These are phyloP conservation scores for Triticum dicoccoides DNA, from an alignment of 176 grass and related monocot genomes.

Conservation along the genomic window DNA sequence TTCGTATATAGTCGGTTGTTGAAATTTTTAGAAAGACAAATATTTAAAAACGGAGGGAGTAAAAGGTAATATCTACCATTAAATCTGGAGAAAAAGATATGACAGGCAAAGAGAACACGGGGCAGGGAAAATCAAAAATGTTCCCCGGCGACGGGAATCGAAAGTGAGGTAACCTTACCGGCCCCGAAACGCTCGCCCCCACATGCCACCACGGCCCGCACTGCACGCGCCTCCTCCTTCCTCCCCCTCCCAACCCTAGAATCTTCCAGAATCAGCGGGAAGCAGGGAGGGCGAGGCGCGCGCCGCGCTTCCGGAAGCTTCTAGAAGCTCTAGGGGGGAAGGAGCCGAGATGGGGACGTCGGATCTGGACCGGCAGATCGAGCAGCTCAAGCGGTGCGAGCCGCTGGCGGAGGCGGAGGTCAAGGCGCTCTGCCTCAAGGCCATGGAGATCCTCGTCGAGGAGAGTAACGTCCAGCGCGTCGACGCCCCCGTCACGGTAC, in stretches of 20 bases:
- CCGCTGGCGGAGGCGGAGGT: slow-evolving; percentile 94
- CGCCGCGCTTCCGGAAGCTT: slow-evolving; percentile 37
- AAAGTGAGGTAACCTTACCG: slow-evolving; percentile 3
- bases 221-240: not conserved
- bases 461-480: slow-evolving; percentile 98
- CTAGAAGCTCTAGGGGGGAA: slow-evolving; percentile 8
- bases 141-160: not conserved
- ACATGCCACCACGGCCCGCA: slow-evolving; percentile 3
- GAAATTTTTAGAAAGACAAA: too few relatives aligned
- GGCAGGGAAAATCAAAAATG: not conserved
- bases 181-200: not conserved
- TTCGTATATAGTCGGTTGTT: too few relatives aligned
- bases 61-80: too few relatives aligned
- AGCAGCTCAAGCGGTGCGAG: slow-evolving; percentile 97
- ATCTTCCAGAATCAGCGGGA: slow-evolving; percentile 38
- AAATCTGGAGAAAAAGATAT: too few relatives aligned
- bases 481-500: slow-evolving; percentile 93
- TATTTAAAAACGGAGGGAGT: too few relatives aligned
- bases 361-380: slow-evolving; percentile 98
- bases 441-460: slow-evolving; percentile 99
- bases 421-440: slow-evolving; percentile 96
- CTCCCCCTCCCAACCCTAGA: slow-evolving; percentile 32
- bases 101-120: not conserved
- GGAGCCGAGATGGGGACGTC: slow-evolving; percentile 42
- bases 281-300: not conserved